Evolutionary conservation across 2,329 filamentous ascomycete genomes (phyloP).

Genomic region (Chaetomium globosum): DNA sequence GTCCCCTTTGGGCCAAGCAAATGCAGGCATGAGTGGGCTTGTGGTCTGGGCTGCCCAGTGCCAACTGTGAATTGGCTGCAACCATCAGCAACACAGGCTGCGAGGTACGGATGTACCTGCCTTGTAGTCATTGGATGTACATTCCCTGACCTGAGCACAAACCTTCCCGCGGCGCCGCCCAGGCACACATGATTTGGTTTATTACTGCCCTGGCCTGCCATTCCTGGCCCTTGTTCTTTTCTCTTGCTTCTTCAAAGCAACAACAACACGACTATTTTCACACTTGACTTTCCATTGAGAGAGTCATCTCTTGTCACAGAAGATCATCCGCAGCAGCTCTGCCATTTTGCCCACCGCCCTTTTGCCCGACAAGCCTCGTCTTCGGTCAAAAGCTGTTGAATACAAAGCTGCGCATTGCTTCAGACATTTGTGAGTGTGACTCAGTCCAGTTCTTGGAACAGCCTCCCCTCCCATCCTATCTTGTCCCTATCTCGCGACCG

Average conservation of each 20-base stretch:
- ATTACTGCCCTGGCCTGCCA: conserved; percentile 36
- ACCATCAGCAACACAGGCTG: conserved; percentile 5
- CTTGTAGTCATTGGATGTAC: background rate
- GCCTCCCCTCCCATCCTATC: conserved; percentile 32
- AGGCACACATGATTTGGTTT: conserved; percentile 30
- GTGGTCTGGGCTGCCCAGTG: conserved; percentile 20
- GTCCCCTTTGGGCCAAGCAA: conserved; percentile 12
- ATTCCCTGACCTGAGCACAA: conserved; percentile 18
- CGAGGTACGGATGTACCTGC: conserved; percentile 25
- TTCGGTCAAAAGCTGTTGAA: conserved; percentile 34
- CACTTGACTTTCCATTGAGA: conserved; percentile 51
- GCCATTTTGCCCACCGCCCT: conserved; percentile 45
- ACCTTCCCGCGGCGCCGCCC: conserved; percentile 16
- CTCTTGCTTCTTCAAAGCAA: conserved; percentile 49
- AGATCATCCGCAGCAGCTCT: conserved; percentile 60
- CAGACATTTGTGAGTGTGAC: conserved; percentile 37
- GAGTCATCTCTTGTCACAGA: conserved; percentile 64
- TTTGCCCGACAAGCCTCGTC: conserved; percentile 40
- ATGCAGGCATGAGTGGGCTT: conserved; percentile 10
- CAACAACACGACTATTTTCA: conserved; percentile 49
- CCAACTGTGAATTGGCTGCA: conserved; percentile 20
- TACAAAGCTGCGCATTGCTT: conserved; percentile 37
- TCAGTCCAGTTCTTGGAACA: conserved; percentile 22
- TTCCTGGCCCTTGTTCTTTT: conserved; percentile 44
- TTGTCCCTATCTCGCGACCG: background rate